Evolutionary conservation across 305 asterid genomes (phyloP).

Genomic region (Fraxinus albicans): DNA sequence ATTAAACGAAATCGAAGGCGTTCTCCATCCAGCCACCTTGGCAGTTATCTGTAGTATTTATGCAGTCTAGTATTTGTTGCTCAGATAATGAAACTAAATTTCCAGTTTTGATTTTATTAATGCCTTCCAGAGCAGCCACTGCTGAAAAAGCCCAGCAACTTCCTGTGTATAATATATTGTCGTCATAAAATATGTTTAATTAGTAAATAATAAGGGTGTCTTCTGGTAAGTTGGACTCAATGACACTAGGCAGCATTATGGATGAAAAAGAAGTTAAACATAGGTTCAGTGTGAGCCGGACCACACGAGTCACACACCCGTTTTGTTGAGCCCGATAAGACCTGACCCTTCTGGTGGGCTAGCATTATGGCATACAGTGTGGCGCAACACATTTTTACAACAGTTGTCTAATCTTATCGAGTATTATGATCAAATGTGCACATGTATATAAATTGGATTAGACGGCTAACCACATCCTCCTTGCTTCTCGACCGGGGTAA

Average conservation of each 20-base stretch:
- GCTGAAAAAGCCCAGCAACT: constrained; percentile 32
- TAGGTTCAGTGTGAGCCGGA: too few relatives aligned
- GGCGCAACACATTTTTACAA: not conserved
- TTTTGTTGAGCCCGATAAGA: too few relatives aligned
- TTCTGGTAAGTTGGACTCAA: not conserved
- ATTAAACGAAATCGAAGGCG: constrained; percentile 31
- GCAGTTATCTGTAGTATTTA: constrained; percentile 19
- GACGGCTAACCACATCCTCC: constrained; percentile 31
- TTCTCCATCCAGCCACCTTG: constrained; percentile 16
- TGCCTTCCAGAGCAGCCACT: constrained; percentile 38
- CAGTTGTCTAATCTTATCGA: not conserved
- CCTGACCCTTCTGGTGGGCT: too few relatives aligned
- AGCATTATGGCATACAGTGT: too few relatives aligned
- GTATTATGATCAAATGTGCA: too few relatives aligned
- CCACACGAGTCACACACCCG: too few relatives aligned
- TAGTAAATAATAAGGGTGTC: too few relatives aligned
- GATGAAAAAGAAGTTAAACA: too few relatives aligned
- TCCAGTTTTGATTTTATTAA: constrained; percentile 25
- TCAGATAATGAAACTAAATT: constrained; percentile 26
- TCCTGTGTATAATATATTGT: constrained; percentile 9
- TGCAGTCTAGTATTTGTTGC: constrained; percentile 41
- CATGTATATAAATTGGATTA: not conserved
- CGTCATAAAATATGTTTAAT: too few relatives aligned
- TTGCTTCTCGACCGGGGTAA: constrained; percentile 35
- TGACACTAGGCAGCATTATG: too few relatives aligned